Conservation (phyloP, 495 filamentous ascomycete species). For the Mytilinidion resinicola region DNA sequence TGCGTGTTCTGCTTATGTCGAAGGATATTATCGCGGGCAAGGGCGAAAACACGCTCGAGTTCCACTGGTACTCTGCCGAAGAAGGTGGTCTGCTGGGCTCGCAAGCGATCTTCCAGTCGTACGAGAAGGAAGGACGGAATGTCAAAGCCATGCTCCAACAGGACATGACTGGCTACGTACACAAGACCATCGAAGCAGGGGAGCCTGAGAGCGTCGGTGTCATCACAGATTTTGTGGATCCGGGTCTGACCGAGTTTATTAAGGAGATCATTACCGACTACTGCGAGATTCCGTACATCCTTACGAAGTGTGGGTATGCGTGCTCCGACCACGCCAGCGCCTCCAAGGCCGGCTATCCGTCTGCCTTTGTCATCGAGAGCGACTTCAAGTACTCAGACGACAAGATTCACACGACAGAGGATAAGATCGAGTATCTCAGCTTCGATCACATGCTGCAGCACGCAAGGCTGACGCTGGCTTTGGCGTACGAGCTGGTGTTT, state of each 20-base stretch:
- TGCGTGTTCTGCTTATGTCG: slow-evolving; percentile 55
- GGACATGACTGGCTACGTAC: slow-evolving; percentile 94
- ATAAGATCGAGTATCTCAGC: slow-evolving; percentile 78
- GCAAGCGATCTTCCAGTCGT: slow-evolving; percentile 81
- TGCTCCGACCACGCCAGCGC: slow-evolving; percentile 98
- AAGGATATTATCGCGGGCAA: slow-evolving; percentile 50
- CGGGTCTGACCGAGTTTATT: slow-evolving; percentile 79
- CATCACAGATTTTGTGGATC: slow-evolving; percentile 87
- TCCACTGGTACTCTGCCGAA: slow-evolving; percentile 93
- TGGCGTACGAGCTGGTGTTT: slow-evolving; percentile 83
- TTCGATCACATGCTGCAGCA: slow-evolving; percentile 99
- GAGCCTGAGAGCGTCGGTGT: slow-evolving; percentile 82
- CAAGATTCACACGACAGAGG: slow-evolving; percentile 86
- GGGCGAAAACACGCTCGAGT: slow-evolving; percentile 77
- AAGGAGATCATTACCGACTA: slow-evolving; percentile 84
- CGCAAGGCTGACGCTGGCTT: slow-evolving; percentile 79
- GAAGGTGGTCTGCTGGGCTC: slow-evolving; percentile 73
- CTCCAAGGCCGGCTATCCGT: slow-evolving; percentile 89
- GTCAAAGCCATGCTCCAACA: slow-evolving; percentile 98
- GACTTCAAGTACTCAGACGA: slow-evolving; percentile 78
- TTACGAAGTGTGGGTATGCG: slow-evolving; percentile 94
- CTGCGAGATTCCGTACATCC: slow-evolving; percentile 72
- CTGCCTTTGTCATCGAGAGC: slow-evolving; percentile 92
- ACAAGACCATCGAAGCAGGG: slow-evolving; percentile 76
- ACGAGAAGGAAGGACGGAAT: slow-evolving; percentile 66